Evolutionary conservation across 2,329 filamentous ascomycete genomes (phyloP).

Genomic region (Monosporascus sp.): DNA sequence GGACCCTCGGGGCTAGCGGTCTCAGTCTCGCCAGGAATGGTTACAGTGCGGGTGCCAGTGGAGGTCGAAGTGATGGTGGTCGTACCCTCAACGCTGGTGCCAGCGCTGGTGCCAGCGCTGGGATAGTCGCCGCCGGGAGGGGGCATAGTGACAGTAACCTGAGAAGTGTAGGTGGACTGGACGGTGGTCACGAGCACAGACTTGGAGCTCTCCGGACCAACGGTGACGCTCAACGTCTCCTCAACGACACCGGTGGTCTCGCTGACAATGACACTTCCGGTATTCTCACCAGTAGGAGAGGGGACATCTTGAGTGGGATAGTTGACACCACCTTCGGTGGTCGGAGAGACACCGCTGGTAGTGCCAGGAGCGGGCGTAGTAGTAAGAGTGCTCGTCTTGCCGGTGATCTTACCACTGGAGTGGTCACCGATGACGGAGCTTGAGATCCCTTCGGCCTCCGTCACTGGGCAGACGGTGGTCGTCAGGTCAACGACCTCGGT

Average conservation of each 20-base stretch:
- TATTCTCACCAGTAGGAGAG: not conserved
- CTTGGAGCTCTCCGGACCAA: constrained; percentile 22
- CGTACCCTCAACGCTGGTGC: constrained; percentile 5
- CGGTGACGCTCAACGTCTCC: constrained; percentile 19
- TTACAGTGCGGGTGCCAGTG: constrained; percentile 2
- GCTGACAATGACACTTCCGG: not conserved
- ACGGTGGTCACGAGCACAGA: constrained; percentile 23
- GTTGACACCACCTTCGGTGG: constrained; percentile 1
- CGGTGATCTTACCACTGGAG: constrained; percentile 25
- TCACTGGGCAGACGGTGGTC: constrained; percentile 32
- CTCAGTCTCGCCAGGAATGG: not conserved
- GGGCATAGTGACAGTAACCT: constrained; percentile 20
- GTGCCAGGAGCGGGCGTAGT: constrained; percentile 8
- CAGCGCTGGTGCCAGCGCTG: constrained; percentile 1
- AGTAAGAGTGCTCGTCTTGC: constrained; percentile 20
- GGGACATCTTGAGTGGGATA: constrained; percentile 2
- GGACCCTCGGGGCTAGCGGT: constrained; percentile 6
- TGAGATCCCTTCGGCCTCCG: constrained; percentile 23
- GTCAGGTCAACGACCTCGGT: constrained; percentile 31
- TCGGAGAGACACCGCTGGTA: constrained; percentile 6
- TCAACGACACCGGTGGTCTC: constrained; percentile 7
- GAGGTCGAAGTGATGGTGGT: constrained; percentile 6
- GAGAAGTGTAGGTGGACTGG: constrained; percentile 22
- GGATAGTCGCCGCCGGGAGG: constrained; percentile 5
- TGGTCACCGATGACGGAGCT: constrained; percentile 25